A percentile compares a stretch with the other conserved stretches of the same genome.
These are phyloP conservation scores for Allium fistulosum DNA, from an alignment of 106 monocot genomes.

Conservation along the genomic window DNA sequence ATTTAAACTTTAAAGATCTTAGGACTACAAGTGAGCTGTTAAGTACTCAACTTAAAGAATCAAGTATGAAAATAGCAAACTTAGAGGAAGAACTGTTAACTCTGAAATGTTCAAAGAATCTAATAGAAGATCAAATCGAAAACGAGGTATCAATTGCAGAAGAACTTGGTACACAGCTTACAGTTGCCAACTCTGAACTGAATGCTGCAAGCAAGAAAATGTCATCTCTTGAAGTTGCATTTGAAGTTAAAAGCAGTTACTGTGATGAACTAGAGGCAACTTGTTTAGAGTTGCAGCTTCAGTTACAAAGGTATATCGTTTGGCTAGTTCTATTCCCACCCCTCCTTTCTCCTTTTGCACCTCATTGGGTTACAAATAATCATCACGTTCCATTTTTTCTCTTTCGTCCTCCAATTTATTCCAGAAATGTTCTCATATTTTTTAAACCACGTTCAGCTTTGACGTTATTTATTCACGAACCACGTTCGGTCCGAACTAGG, in stretches of 20 bases:
- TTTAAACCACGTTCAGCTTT: too few relatives aligned
- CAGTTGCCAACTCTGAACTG: constrained; percentile 23
- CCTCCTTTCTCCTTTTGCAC: too few relatives aligned
- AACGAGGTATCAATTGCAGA: constrained; percentile 19
- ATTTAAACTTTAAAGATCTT: constrained; percentile 8
- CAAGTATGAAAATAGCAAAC: constrained; percentile 23
- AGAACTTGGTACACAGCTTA: constrained; percentile 19
- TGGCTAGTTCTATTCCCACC: too few relatives aligned
- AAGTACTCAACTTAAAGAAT: constrained; percentile 19
- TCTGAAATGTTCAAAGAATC: constrained; percentile 19
- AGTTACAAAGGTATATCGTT: constrained; percentile 37
- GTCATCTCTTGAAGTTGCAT: constrained; percentile 29
- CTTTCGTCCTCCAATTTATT: too few relatives aligned
- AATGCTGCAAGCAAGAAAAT: constrained; percentile 20
- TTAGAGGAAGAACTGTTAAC: constrained; percentile 20
- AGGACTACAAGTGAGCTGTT: constrained; percentile 20
- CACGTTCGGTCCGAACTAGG: too few relatives aligned
- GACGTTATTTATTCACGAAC: too few relatives aligned
- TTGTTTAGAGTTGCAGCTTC: constrained; percentile 34
- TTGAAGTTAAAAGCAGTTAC: constrained; percentile 19
- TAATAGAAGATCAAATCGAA: constrained; percentile 19
- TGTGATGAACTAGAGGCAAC: constrained; percentile 31
- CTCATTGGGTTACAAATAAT: too few relatives aligned
- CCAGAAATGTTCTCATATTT: too few relatives aligned
- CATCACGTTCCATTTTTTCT: too few relatives aligned